Percentiles rank a stretch among this genome's conserved stretches.
Conservation (phyloP, 768 basidiomycete genomes). For the Clathrus columnatus region DNA sequence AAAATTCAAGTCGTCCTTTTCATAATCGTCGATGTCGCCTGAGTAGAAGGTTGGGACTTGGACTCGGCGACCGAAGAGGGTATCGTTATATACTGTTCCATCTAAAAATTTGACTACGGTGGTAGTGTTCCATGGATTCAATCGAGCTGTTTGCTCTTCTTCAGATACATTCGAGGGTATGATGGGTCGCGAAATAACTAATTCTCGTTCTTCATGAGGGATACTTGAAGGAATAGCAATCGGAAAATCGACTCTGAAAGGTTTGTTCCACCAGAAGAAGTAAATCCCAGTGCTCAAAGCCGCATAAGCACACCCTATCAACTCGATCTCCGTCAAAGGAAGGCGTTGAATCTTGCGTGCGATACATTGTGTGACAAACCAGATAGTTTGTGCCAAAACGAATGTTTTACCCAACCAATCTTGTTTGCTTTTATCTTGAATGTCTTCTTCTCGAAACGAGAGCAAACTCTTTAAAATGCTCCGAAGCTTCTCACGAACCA, state of each 20-base stretch:
- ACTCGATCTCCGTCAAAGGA: conserved; percentile 6
- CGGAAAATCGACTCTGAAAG: conserved; percentile 8
- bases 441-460: no score
- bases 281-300: neutral
- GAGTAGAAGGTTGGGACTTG: neutral
- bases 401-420: no score
- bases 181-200: neutral
- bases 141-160: neutral
- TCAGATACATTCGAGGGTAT: no score
- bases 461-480: no score
- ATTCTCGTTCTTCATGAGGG: neutral
- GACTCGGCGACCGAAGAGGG: neutral
- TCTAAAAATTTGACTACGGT: neutral
- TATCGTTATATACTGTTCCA: neutral
- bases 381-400: no score
- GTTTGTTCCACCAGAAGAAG: conserved; percentile 1
- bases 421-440: no score
- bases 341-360: neutral
- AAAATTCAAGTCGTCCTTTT: conserved; percentile 22
- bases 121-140: neutral
- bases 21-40: conserved; percentile 6
- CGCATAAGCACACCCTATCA: neutral
- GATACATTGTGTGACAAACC: conserved; percentile 1
- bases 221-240: conserved; percentile 3
- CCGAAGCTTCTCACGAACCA: no score